Evolutionary conservation across 768 basidiomycete species (phyloP).

Genomic region (Suillus ampliporus): DNA sequence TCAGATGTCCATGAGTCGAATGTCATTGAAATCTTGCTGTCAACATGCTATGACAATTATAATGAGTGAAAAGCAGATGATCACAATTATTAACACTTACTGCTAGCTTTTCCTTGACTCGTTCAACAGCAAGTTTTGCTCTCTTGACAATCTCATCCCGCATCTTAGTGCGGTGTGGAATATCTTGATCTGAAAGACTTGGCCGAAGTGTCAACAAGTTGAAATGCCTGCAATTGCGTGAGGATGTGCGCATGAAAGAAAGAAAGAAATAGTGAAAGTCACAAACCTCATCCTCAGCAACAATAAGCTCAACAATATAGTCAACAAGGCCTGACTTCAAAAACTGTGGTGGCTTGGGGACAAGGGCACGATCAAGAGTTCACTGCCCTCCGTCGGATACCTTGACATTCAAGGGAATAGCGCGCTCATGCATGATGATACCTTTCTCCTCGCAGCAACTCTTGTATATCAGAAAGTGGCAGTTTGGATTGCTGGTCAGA

Average conservation of each 20-base stretch:
- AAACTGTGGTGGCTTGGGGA: constrained; percentile 3
- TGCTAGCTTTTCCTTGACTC: background rate
- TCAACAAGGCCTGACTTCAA: constrained; percentile 5
- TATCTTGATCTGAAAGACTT: background rate
- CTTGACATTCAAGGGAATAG: constrained; percentile 9
- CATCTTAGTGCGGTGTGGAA: background rate
- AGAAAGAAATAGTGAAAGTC: background rate
- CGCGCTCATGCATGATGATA: background rate
- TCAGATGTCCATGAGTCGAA: constrained; percentile 22
- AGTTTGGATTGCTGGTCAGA: background rate
- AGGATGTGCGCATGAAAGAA: background rate
- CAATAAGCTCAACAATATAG: constrained; percentile 7
- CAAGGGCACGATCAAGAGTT: constrained; percentile 5
- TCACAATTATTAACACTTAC: background rate
- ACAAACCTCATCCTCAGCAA: constrained; percentile 4
- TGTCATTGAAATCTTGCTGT: constrained; percentile 7
- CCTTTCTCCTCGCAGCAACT: constrained; percentile 4
- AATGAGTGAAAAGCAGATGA: background rate
- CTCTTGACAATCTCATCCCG: background rate
- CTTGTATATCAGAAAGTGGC: constrained; percentile 2
- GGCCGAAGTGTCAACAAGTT: background rate
- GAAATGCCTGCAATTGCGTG: constrained; percentile 2
- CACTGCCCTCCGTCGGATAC: background rate
- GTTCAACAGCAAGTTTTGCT: background rate
- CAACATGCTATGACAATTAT: background rate